Evolutionary conservation across 805 yeast species (phyloP).

Genomic region (Maudiozyma serrabonitensis): DNA sequence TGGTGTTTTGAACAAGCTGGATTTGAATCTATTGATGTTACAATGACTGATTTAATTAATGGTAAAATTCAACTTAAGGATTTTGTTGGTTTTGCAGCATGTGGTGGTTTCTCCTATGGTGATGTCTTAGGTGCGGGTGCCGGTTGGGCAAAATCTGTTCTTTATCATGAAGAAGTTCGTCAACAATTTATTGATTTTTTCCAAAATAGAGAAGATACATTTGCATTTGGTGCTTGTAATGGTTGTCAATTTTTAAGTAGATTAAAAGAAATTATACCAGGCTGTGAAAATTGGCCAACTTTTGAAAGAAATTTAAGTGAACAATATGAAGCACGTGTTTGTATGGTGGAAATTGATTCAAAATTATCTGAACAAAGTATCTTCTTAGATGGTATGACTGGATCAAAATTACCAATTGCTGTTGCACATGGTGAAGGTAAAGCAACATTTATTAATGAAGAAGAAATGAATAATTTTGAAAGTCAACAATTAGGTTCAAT

Average conservation of each 20-base stretch:
- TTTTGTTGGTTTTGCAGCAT: slow-evolving; percentile 91
- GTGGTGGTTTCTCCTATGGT: slow-evolving; percentile 99
- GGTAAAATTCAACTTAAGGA: slow-evolving; percentile 65
- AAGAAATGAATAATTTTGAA: slow-evolving; percentile 40
- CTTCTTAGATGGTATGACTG: slow-evolving; percentile 82
- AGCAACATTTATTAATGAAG: slow-evolving; percentile 53
- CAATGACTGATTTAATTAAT: slow-evolving; percentile 82
- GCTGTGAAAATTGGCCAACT: slow-evolving; percentile 85
- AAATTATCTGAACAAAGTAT: slow-evolving; percentile 45
- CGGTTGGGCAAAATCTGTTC: slow-evolving; percentile 97
- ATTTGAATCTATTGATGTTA: slow-evolving; percentile 87
- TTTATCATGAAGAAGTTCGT: slow-evolving; percentile 72
- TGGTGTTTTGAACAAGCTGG: slow-evolving; percentile 95
- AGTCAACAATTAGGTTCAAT: slow-evolving; percentile 50
- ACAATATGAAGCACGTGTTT: slow-evolving; percentile 93
- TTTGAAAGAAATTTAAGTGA: slow-evolving; percentile 87
- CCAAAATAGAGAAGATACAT: slow-evolving; percentile 80
- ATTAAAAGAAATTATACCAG: slow-evolving; percentile 75
- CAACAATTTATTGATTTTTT: slow-evolving; percentile 71
- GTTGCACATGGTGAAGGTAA: slow-evolving; percentile 99
- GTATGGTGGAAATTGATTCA: slow-evolving; percentile 72
- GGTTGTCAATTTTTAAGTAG: slow-evolving; percentile 95
- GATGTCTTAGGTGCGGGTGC: slow-evolving; percentile 98
- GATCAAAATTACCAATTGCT: slow-evolving; percentile 90
- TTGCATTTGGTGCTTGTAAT: slow-evolving; percentile 96